Base-by-base conservation (phyloP, 768 basidiomycete species). In the Amylocystis lapponica region DNA sequence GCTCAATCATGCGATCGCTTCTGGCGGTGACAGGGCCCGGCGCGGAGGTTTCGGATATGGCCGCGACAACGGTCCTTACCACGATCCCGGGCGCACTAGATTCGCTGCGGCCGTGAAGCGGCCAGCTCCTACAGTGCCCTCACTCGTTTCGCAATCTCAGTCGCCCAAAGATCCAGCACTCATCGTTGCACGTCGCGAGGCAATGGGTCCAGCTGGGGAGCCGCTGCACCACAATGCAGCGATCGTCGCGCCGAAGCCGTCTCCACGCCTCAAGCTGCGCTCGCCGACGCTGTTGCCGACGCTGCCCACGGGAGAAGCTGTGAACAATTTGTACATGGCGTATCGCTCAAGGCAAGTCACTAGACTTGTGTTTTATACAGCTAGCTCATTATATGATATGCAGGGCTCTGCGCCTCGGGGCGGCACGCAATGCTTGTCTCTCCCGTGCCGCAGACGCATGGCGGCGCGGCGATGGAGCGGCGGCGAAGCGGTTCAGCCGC, bases 391-490 rank as follows among this genome's bases (percentile, higher is more conserved):
- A 16, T 14, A 1, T 16, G 17, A 11, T 33, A 14, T 9, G n/a
- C 29, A 81, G 86, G 26, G 93, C 90, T 20, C 73, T 98, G 45
- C 87, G 96, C 55, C 80, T 97, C 19, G 96, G 95, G 38, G 87
- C 91, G 2, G 90, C 90, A 25, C 74, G 96, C 27, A 98, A 98
- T 54, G 91, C 91, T 13, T 96, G 90, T 62, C 72, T 99, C 21
- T 90, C 90, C 2, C 80, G 92, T 33, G 96, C 96, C 11, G 95
- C 96, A 3, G 93, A 96, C 55, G 92, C 94, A 3, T 99, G 92
- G 89, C 75, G 90, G 42, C 76, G 91, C 2, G 94, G 95, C 1
- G 96, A 99, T 53, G 95, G 95, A 3, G 92, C 94, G 0, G 86
- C 88, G 1, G 96, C 96, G 27, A 96, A 97, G 65, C 73, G 91